Base-by-base conservation (phyloP, 768 basidiomycete species). In the Mycena capillaripes region DNA sequence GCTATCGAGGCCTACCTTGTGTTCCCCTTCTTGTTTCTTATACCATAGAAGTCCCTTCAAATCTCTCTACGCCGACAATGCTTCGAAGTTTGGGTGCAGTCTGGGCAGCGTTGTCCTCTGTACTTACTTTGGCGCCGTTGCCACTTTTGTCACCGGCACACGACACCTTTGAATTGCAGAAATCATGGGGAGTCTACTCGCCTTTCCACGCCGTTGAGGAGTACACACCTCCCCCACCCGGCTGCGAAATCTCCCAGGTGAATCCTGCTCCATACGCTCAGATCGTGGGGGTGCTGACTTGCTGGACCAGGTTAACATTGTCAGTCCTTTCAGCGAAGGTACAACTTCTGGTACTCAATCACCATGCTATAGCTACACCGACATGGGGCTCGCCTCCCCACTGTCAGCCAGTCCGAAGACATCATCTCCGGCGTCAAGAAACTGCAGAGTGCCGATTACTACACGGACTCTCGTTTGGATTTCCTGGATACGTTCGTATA, bases 371-470 rank as follows among this genome's bases (percentile, higher is more conserved):
- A 95, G 94, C 83, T 96, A 16, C 92, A 95, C 81, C 87, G 95
- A 6, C 95, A 96, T 76, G 95, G 94, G 2, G 90, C 93, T 2
- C 89, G 95, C 34, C 95, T 87, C 73, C 95, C 95, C 0, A 94
- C 94, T 0, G 0, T 83, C 84, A 3, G 38, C 9, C 85, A 88
- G 19, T 79, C 85, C 0, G 76, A 75, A 19, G 69, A 72, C 38
- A 93, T 93, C 10, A 69, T 80, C n/a, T 67, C 77, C 1, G 86
- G 91, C 0, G 76, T 96, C 17, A 73, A 77, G 4, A 93, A 92
- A 73, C 82, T 96, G 2, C 78, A 88, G 66, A 76, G 85, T 0
- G 91, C 85, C 16, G 76, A 80, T 0, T 73, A 80, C 4, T 90
- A 86, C 75, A 81, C 79, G 0, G 88, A 90, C 60, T 75, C 83